phyloP scores from a whole-genome alignment of 345 rosid genomes.

The Litchi chinensis region DNA sequence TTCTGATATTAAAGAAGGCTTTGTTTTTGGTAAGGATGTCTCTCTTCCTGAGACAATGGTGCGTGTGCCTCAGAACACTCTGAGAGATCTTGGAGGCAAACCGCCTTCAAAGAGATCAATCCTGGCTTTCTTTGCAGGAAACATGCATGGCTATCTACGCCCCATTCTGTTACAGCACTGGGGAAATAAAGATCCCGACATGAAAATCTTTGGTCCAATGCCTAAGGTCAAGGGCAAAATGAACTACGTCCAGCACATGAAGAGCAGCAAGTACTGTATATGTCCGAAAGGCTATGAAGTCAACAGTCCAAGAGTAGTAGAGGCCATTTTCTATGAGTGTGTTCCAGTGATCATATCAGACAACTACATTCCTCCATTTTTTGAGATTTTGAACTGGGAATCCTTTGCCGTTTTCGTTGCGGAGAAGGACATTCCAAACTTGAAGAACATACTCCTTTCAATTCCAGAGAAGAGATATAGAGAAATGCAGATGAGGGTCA shows the following conservation, averaged over 20 bases:
- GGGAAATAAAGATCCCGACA: constrained; percentile 86
- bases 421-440: constrained; percentile 83
- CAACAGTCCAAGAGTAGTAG: constrained; percentile 92
- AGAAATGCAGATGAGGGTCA: constrained; percentile 76
- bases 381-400: constrained; percentile 85
- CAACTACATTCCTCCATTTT: constrained; percentile 89
- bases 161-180: constrained; percentile 74
- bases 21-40: constrained; percentile 82
- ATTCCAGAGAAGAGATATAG: constrained; percentile 56
- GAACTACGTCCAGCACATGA: constrained; percentile 74
- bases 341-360: constrained; percentile 94
- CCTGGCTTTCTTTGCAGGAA: constrained; percentile 91
- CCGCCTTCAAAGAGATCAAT: constrained; percentile 66
- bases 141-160: constrained; percentile 88
- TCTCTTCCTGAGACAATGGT: constrained; percentile 87
- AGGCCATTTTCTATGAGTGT: constrained; percentile 83
- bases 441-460: constrained; percentile 75
- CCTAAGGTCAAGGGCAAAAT: constrained; percentile 61
- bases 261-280: constrained; percentile 93
- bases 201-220: constrained; percentile 71
- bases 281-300: constrained; percentile 95
- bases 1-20: constrained; percentile 81
- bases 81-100: constrained; percentile 70
- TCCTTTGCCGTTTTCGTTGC: constrained; percentile 77
- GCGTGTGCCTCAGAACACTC: constrained; percentile 55